Evolutionary conservation across 1,284 basidiomycete genomes (phyloP).

Genomic region (Ceratobasidium sp.): DNA sequence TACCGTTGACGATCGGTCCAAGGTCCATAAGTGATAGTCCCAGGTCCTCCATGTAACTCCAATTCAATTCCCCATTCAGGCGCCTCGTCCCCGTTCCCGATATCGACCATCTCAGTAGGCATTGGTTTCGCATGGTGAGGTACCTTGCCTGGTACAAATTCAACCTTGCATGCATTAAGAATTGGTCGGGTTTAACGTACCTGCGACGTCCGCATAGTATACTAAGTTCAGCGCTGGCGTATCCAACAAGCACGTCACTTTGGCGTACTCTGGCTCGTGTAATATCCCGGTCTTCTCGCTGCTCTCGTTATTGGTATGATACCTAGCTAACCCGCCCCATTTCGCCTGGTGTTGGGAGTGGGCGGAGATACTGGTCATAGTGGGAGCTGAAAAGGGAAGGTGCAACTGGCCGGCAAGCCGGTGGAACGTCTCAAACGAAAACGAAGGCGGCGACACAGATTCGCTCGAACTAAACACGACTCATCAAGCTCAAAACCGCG

Average conservation of each 20-base stretch:
- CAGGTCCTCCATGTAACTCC: constrained; percentile 68
- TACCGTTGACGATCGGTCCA: constrained; percentile 93
- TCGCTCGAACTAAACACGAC: constrained; percentile 47
- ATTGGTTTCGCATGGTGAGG: constrained; percentile 49
- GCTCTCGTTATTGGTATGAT: constrained; percentile 47
- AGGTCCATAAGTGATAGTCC: constrained; percentile 79
- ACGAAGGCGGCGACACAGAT: constrained; percentile 60
- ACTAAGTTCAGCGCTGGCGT: constrained; percentile 74
- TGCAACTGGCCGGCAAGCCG: constrained; percentile 26
- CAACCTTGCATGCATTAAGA: constrained; percentile 48
- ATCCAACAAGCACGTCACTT: constrained; percentile 82
- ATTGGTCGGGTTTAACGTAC: constrained; percentile 43
- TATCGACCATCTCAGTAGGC: constrained; percentile 60
- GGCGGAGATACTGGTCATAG: constrained; percentile 6
- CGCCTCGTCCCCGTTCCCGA: constrained; percentile 85
- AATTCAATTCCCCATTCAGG: constrained; percentile 93
- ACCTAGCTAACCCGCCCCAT: constrained; percentile 55
- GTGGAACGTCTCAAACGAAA: constrained; percentile 46
- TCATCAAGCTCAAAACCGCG: background rate
- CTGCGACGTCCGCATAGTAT: constrained; percentile 78
- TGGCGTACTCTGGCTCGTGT: constrained; percentile 74
- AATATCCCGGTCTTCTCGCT: constrained; percentile 38
- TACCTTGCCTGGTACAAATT: constrained; percentile 48
- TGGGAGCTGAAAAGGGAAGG: background rate
- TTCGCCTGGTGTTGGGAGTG: constrained; percentile 45